A percentile compares a stretch with the other conserved stretches of the same genome.
These are phyloP conservation scores for Aspergillus pseudoglaucus DNA, from an alignment of 2,329 filamentous ascomycete genomes.

Conservation along the genomic window DNA sequence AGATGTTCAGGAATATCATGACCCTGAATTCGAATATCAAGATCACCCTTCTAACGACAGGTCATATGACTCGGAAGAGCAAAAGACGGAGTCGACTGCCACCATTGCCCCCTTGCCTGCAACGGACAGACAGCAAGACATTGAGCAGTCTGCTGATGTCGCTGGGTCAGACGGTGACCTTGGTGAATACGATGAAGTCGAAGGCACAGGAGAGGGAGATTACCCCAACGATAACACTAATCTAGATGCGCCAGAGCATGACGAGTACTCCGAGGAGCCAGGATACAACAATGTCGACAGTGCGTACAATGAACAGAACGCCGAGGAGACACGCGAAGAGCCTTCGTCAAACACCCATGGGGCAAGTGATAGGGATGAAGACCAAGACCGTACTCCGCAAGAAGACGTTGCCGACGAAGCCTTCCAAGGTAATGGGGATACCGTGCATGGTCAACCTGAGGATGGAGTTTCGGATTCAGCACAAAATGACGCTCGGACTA, in stretches of 20 bases:
- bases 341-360: constrained; percentile 5
- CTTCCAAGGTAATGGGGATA: constrained; percentile 7
- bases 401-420: constrained; percentile 8
- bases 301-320: constrained; percentile 7
- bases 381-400: constrained; percentile 6
- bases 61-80: constrained; percentile 23
- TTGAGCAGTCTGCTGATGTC: constrained; percentile 7
- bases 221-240: constrained; percentile 11
- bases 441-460: constrained; percentile 15
- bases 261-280: constrained; percentile 5
- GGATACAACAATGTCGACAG: constrained; percentile 5
- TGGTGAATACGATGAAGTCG: constrained; percentile 30
- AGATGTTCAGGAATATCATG: constrained; percentile 5
- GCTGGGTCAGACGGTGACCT: constrained; percentile 7
- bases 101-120: constrained; percentile 19
- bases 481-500: constrained; percentile 8
- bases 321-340: constrained; percentile 8
- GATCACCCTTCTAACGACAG: constrained; percentile 10
- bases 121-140: constrained; percentile 11
- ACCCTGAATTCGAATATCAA: constrained; percentile 6
- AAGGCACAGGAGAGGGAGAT: constrained; percentile 7
- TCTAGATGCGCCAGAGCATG: constrained; percentile 5
- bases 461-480: constrained; percentile 4
- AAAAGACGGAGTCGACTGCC: constrained; percentile 22
- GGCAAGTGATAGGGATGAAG: constrained; percentile 8